phyloP scores from a whole-genome alignment of 306 rosid genomes.

The Castanea crenata region DNA sequence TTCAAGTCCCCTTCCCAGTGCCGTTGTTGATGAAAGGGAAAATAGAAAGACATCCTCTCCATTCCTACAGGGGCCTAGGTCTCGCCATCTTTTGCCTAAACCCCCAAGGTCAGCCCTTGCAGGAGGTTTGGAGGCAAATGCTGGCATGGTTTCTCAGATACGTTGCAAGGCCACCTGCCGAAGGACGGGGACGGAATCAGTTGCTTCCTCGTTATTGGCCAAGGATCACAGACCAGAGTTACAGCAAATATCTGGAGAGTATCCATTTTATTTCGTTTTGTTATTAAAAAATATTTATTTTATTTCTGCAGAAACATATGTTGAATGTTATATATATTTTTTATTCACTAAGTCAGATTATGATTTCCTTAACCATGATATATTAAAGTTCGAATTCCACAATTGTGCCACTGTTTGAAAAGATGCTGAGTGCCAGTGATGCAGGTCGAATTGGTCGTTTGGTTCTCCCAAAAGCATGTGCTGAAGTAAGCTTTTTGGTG shows the following conservation, averaged over 20 bases:
- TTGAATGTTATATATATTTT: slow-evolving; percentile 16
- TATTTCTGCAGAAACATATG: slow-evolving; percentile 1
- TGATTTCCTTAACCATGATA: slow-evolving; percentile 57
- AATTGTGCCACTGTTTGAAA: slow-evolving; percentile 92
- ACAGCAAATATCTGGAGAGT: slow-evolving; percentile 98
- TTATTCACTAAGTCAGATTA: slow-evolving; percentile 8
- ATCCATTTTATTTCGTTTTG: slow-evolving; percentile 48
- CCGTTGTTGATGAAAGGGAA: slow-evolving; percentile 62
- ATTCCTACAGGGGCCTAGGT: slow-evolving; percentile 60
- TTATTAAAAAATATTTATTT: slow-evolving; percentile 12
- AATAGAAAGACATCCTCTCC: slow-evolving; percentile 54
- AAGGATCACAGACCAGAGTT: slow-evolving; percentile 96
- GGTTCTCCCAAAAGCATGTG: slow-evolving; percentile 99
- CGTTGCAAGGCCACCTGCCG: slow-evolving; percentile 99
- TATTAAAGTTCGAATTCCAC: slow-evolving; percentile 86
- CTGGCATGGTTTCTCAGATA: slow-evolving; percentile 64
- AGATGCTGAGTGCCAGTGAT: slow-evolving; percentile 99
- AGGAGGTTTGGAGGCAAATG: slow-evolving; percentile 59
- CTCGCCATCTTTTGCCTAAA: slow-evolving; percentile 80
- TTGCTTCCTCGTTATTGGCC: slow-evolving; percentile 99
- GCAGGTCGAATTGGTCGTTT: slow-evolving; percentile 99
- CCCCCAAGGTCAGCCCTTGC: slow-evolving; percentile 74
- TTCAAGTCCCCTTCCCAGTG: slow-evolving; percentile 44
- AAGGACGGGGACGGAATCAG: slow-evolving; percentile 97
- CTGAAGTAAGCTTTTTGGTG: slow-evolving; percentile 62